Base-by-base conservation (phyloP, 768 basidiomycete genomes). In the Mycena galopus region DNA sequence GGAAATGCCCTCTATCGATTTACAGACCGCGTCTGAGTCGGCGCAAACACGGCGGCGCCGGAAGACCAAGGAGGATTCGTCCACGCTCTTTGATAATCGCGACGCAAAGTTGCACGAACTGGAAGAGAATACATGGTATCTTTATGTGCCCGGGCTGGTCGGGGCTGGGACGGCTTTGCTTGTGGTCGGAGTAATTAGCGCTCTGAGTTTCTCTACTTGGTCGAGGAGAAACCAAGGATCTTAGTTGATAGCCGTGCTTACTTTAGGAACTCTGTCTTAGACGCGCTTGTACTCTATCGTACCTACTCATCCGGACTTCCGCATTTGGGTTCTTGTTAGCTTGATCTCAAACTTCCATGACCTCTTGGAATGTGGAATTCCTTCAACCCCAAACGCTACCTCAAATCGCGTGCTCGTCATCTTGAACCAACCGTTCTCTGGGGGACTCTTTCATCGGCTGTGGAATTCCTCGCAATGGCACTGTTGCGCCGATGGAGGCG, bases 401-500 rank as follows among this genome's bases (percentile, higher is more conserved):
- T 12, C 71, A 39, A 80, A 77, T 56, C 85, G 85, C 50, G 94
- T 92, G 0, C 85, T 98, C 69, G 91, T 98, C 76, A 91, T 99
- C 75, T 88, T 98, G 66, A 98, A 99, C 80, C 95, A 97, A 72
- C 93, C 96, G 0, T 96, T 97, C 78, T 90, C 91, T 27, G 73
- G 81, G 4, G 75, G 83, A 12, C 86, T 98, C 50, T 86, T 98
- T 51, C 77, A 82, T 17, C 86, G 86, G 12, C 80, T 96, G 11
- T 98, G 90, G 88, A 78, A 79, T 17, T 79, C 85, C 16, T 84
- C 83, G 12, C 75, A 79, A 60, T 90, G 90, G 88, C 86, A 82
- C 44, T 87, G 86, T 65, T 97, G 95, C 78, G 96, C 96, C 3
- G 96, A 97, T 75, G 96, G 96, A 33, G 96, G 96, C 29, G 94